Conservation (phyloP, 495 filamentous ascomycete genomes). For the Penicillium parvum region DNA sequence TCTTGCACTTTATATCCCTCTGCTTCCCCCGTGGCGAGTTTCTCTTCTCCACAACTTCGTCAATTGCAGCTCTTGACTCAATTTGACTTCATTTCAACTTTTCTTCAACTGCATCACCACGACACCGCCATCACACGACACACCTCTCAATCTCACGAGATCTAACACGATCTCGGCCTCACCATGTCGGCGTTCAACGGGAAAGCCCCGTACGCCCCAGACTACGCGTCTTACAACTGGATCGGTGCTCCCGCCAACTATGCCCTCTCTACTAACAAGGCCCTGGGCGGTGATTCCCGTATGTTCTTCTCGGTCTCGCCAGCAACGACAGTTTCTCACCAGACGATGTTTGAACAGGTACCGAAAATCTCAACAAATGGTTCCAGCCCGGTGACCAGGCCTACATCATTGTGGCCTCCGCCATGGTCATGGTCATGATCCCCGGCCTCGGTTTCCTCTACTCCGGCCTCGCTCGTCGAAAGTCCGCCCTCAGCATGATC, state of each 20-base stretch:
- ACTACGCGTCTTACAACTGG: slow-evolving; percentile 72
- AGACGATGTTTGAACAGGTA: slow-evolving; percentile 37
- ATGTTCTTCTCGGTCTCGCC: slow-evolving; percentile 34
- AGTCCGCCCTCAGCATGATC: slow-evolving; percentile 65
- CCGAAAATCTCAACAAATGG: slow-evolving; percentile 88
- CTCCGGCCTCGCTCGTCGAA: slow-evolving; percentile 60
- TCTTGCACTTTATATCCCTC: slow-evolving; percentile 26
- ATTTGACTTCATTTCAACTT: slow-evolving; percentile 5
- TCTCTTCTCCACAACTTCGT: slow-evolving; percentile 23
- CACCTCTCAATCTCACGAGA: neutral
- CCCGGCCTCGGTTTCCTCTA: slow-evolving; percentile 69
- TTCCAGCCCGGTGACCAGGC: slow-evolving; percentile 67
- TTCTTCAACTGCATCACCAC: neutral
- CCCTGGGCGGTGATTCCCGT: slow-evolving; percentile 78
- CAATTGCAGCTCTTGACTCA: slow-evolving; percentile 10
- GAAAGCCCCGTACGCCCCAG: slow-evolving; percentile 32
- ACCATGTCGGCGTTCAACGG: slow-evolving; percentile 26
- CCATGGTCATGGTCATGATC: slow-evolving; percentile 93
- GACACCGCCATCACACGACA: too few relatives aligned
- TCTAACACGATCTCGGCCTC: slow-evolving; percentile 6
- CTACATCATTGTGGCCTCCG: slow-evolving; percentile 87
- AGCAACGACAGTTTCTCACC: neutral
- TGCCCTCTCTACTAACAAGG: slow-evolving; percentile 63
- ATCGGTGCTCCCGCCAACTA: slow-evolving; percentile 69
- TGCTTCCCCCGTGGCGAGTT: slow-evolving; percentile 26